phyloP scores from a whole-genome alignment of 768 basidiomycete species.

The Tulasnella sp. region DNA sequence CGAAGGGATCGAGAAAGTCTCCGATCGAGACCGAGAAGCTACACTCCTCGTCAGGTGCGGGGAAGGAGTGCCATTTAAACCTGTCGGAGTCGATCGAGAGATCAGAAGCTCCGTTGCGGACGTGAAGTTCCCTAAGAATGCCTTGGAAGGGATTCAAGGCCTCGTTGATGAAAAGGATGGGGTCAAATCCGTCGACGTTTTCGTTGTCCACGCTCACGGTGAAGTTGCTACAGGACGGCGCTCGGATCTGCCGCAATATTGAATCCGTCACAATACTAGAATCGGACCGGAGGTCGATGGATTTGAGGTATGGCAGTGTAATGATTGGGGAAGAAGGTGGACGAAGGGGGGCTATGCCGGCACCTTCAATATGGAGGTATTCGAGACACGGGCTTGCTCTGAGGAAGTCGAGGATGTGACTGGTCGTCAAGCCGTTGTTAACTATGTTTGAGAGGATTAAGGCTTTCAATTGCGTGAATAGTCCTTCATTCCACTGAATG shows the following conservation, averaged over 20 bases:
- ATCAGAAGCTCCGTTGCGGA: background rate
- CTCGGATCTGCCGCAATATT: background rate
- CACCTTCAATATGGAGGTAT: background rate
- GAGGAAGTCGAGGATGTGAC: background rate
- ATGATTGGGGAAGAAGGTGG: background rate
- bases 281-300: background rate
- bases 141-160: background rate
- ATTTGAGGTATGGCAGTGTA: background rate
- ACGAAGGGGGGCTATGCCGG: background rate
- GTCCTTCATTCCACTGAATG: background rate
- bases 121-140: background rate
- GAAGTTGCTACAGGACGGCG: background rate
- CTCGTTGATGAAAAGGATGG: background rate
- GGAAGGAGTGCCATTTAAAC: background rate
- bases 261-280: background rate
- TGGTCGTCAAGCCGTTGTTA: background rate
- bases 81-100: background rate
- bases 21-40: background rate
- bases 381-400: background rate
- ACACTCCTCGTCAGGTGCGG: background rate
- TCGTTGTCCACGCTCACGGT: background rate
- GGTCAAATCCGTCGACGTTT: background rate
- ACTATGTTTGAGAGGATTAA: background rate
- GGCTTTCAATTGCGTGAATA: background rate
- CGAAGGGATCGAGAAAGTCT: background rate